Base-by-base conservation (phyloP, 2,329 filamentous ascomycete genomes). In the Fusarium cicatricum region DNA sequence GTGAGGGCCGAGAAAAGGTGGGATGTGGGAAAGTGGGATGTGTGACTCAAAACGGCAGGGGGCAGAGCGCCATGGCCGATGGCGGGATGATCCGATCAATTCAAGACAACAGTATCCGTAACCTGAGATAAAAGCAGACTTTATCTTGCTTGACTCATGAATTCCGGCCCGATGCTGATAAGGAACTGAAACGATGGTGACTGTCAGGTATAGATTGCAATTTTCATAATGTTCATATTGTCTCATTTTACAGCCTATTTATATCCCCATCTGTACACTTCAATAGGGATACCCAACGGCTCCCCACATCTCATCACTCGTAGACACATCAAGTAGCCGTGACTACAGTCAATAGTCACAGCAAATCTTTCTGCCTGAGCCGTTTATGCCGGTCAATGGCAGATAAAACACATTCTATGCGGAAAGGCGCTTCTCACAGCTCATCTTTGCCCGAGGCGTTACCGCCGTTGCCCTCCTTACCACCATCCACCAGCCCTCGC, bases 401-500 rank as follows among this genome's bases (percentile, higher is more conserved):
- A 37, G 43, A 46, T 12, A 15, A 46, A 17, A 19, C 15, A 19
- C 26, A 17, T 19, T 29, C 9, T 19, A 37, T 23, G 16, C 8
- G 15, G 26, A 10, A 11, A 17, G 9, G 8, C 23, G 16, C 14
- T 32, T 26, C 26, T 53, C 66, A 78, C 58, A 79, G 59, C 70
- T 79, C 78, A 58, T 80, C 67, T 9, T 67, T 58, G 4, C 53
- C 62, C 15, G 23, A 21, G 47, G 54, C 65, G 10, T 66, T 57
- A 1, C 59, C 64, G 28, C 57, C 58, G 17, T 64, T 64, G 7
- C 61, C 69, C 49, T 73, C 72, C 64, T 72, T 75, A 3, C 70
- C 75, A 71, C 75, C 75, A 43, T 72, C 73, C 21, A 58, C 54
- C 68, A 75, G 60, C 2, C 77, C 78, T 49, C 60, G 84, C 77